A percentile compares a stretch with the other conserved stretches of the same genome.
Evolutionary conservation across 192 early-diverging fungal species (phyloP).

Genomic region (Entrophospora sp.): DNA sequence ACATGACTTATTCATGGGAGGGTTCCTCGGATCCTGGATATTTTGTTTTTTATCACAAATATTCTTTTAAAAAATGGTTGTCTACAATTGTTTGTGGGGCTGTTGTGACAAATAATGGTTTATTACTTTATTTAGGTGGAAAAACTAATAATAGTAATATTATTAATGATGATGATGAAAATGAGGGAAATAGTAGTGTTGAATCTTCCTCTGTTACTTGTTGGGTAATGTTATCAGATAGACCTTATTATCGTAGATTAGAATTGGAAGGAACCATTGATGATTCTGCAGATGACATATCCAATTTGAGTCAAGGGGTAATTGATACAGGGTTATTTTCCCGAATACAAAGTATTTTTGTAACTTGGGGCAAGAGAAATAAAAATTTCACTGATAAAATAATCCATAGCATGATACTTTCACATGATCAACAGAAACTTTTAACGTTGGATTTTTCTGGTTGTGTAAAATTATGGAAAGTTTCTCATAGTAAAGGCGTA

Average conservation of each 20-base stretch:
- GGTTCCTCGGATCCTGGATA: constrained; percentile 33
- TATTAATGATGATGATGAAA: constrained; percentile 10
- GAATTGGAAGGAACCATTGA: neutral
- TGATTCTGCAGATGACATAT: neutral
- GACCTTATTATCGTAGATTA: constrained; percentile 19
- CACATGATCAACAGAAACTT: constrained; percentile 25
- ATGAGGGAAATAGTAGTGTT: neutral
- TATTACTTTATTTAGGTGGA: constrained; percentile 36
- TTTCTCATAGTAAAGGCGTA: constrained; percentile 24
- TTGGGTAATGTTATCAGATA: constrained; percentile 17
- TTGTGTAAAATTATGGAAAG: constrained; percentile 28
- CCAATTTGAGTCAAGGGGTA: neutral
- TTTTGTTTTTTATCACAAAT: constrained; percentile 43
- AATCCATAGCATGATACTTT: constrained; percentile 22
- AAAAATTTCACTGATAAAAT: constrained; percentile 22
- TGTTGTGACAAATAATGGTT: constrained; percentile 28
- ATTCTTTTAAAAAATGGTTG: constrained; percentile 36
- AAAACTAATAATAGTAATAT: constrained; percentile 22
- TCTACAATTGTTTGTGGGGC: constrained; percentile 33
- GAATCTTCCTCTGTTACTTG: constrained; percentile 1
- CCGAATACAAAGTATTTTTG: constrained; percentile 13
- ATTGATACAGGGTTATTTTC: constrained; percentile 9
- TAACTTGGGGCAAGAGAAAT: constrained; percentile 5
- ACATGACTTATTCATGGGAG: constrained; percentile 33
- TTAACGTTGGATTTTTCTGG: constrained; percentile 34